Percentiles rank a stretch among this genome's conserved stretches.
phyloP scores from a whole-genome alignment of 257 asterid species.

The Solanum pennellii region DNA sequence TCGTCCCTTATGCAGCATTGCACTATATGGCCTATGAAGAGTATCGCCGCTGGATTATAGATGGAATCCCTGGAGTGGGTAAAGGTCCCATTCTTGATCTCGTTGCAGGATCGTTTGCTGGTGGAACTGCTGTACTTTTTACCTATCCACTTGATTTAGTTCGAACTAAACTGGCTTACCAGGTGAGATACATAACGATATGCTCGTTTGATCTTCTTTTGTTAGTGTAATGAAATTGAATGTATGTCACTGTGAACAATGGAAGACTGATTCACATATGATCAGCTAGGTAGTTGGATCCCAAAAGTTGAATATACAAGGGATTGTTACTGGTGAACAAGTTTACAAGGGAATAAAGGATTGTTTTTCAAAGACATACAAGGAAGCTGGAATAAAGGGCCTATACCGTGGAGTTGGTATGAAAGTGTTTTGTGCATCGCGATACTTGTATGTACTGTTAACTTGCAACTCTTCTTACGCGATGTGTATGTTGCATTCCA shows the following conservation, averaged over 20 bases:
- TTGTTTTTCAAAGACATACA: slow-evolving; percentile 75
- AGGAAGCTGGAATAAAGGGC: slow-evolving; percentile 73
- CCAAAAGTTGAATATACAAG: slow-evolving; percentile 27
- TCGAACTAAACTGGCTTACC: slow-evolving; percentile 88
- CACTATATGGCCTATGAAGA: slow-evolving; percentile 94
- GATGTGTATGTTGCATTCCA: slow-evolving; percentile 12
- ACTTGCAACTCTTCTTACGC: background rate
- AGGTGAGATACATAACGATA: slow-evolving; percentile 28
- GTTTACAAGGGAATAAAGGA: slow-evolving; percentile 66
- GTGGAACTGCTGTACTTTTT: slow-evolving; percentile 90
- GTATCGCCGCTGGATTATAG: slow-evolving; percentile 76
- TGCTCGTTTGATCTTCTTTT: background rate
- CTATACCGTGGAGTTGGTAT: slow-evolving; percentile 90
- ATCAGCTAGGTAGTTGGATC: slow-evolving; percentile 54
- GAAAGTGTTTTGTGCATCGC: slow-evolving; percentile 2
- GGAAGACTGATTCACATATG: slow-evolving; percentile 15
- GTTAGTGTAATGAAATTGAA: no score
- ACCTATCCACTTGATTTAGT: slow-evolving; percentile 96
- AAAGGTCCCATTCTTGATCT: slow-evolving; percentile 95
- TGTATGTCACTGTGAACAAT: background rate
- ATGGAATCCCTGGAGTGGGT: slow-evolving; percentile 43
- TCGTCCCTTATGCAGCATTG: slow-evolving; percentile 95
- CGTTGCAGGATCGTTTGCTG: slow-evolving; percentile 87
- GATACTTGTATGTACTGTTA: background rate
- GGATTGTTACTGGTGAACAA: slow-evolving; percentile 27